A percentile compares a stretch with the other conserved stretches of the same genome.
Evolutionary conservation across 1,284 basidiomycete genomes (phyloP).

Genomic region (Ustilago tritici): DNA sequence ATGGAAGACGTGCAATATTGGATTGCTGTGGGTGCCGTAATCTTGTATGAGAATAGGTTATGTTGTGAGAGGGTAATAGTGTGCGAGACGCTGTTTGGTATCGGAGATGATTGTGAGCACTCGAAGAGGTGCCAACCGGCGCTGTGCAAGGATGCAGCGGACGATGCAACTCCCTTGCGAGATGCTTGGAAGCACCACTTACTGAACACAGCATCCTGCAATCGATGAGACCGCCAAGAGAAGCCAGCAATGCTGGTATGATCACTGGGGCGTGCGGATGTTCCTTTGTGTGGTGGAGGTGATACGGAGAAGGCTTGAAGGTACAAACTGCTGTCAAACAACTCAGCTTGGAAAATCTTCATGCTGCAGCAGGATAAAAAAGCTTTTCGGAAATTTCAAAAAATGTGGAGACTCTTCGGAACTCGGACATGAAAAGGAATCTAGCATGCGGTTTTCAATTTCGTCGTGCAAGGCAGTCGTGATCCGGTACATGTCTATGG

Average conservation of each 20-base stretch:
- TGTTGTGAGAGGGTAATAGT: background rate
- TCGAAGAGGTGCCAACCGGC: background rate
- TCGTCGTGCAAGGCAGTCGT: too few species aligned
- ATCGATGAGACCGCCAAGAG: background rate
- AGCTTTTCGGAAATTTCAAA: conserved; percentile 5
- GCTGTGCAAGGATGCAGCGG: background rate
- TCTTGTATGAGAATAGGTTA: background rate
- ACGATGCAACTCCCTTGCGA: conserved; percentile 10
- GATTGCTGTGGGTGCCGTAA: background rate
- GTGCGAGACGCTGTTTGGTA: background rate
- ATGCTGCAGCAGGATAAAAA: conserved; percentile 3
- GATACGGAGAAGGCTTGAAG: background rate
- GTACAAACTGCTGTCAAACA: conserved; percentile 15
- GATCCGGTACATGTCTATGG: conserved; percentile 3
- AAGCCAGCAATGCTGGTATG: background rate
- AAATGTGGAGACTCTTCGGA: conserved; percentile 6
- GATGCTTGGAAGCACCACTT: conserved; percentile 20
- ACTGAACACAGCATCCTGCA: conserved; percentile 28
- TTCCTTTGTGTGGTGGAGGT: background rate
- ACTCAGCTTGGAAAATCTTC: background rate
- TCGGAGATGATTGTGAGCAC: background rate
- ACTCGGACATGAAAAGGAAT: conserved; percentile 13
- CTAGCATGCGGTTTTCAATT: background rate
- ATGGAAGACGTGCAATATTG: background rate
- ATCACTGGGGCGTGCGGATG: background rate